Conservation (phyloP, 2,329 filamentous ascomycete species). For the Aspergillus caelatus region DNA sequence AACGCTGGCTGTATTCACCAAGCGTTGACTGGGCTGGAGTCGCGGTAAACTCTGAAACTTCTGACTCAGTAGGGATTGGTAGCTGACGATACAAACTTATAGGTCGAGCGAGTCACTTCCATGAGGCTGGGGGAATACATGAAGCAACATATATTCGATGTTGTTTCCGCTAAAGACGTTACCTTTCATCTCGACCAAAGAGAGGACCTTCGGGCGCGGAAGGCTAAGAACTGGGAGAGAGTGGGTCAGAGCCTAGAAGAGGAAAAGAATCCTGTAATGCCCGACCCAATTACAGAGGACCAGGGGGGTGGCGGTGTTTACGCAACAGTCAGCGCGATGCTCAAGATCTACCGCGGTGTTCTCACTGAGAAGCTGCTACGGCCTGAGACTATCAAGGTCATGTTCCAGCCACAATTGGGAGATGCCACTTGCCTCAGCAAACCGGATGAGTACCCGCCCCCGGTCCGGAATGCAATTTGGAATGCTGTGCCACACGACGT, state of each 20-base stretch:
- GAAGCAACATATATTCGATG: slow-evolving; percentile 5
- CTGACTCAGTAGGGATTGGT: too few relatives aligned
- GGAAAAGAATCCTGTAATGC: not conserved
- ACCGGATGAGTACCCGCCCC: not conserved
- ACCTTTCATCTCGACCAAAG: slow-evolving; percentile 10
- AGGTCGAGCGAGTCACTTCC: slow-evolving; percentile 8
- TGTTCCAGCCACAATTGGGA: slow-evolving; percentile 7
- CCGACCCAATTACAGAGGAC: slow-evolving; percentile 1
- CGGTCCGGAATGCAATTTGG: slow-evolving; percentile 5
- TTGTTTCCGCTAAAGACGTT: slow-evolving; percentile 6
- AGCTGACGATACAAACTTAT: not conserved
- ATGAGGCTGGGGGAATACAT: slow-evolving; percentile 12
- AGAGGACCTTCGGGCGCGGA: slow-evolving; percentile 5
- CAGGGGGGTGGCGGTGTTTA: slow-evolving; percentile 6
- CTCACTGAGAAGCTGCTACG: slow-evolving; percentile 1
- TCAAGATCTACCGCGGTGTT: slow-evolving; percentile 8
- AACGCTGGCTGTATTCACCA: slow-evolving; percentile 10
- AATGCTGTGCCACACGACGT: slow-evolving; percentile 2
- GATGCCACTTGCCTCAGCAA: not conserved
- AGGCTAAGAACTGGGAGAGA: slow-evolving; percentile 3
- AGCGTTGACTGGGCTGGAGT: slow-evolving; percentile 1
- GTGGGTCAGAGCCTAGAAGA: not conserved
- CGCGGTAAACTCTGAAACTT: not conserved
- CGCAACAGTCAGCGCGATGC: slow-evolving; percentile 7
- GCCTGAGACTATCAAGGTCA: slow-evolving; percentile 1